Base-by-base conservation (phyloP, 1,284 basidiomycete species). In the Vanrija sp. region DNA sequence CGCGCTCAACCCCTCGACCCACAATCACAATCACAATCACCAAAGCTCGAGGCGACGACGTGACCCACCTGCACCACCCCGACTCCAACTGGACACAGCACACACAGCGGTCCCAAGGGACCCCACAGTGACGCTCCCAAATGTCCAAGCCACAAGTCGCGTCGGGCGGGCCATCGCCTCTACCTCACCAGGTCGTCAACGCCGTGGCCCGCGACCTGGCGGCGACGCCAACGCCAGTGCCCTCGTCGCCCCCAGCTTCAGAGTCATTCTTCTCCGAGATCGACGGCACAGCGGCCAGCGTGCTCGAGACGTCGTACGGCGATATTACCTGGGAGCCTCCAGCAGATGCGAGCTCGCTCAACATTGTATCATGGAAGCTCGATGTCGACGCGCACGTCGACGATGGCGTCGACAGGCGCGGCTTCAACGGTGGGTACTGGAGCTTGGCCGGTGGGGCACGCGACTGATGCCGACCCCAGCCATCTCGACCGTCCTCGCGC, bases 401-500 rank as follows among this genome's bases (percentile, higher is more conserved):
- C 48, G 69, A 71, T 53, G 71, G 68, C 1, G 60, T 69, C 10
- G 70, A 71, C 41, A 71, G 68, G 49, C 59, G 72, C 6, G 72
- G 72, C 8, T 74, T 74, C 61, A 72, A 74, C 43, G 70, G 71
- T 71, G 36, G 36, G 63, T 41, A 6, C 6, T 20, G 6, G 2
- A 5, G 15, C 15, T 9, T 36, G 19, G 10, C 7, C 35, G n/a
- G 6, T 6, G 7, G 19, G 19, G 2, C 5, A n/a, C 35, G 19
- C 45, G 4, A 31, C 37, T 52, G 12, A 45, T 24, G 7, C 35
- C 5, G 6, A 16, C 15, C 8, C 4, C 56, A 78, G 85, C 85
- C 22, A 85, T 87, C 56, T 86, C 86, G 8, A 86, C 84, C 8
- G 84, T 87, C 10, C 81, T 94, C 51, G 91, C 90, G 65, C 90